Evolutionary conservation across 2,329 filamentous ascomycete genomes (phyloP).

Genomic region (Calonectria ilicicola): DNA sequence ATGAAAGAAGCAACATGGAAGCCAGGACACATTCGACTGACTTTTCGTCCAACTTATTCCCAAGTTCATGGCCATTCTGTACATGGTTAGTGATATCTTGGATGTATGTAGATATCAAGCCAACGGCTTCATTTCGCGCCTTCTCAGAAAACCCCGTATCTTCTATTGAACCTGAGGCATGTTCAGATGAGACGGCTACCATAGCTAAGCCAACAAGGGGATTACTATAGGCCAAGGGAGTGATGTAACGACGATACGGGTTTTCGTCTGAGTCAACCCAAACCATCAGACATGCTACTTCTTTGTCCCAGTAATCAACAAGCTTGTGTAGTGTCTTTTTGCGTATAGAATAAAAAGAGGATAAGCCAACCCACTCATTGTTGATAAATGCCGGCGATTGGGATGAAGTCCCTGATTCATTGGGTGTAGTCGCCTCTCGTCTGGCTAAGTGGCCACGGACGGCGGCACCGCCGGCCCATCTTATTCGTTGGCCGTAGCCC

Average conservation of each 20-base stretch:
- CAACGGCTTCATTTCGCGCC: constrained; percentile 43
- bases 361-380: constrained; percentile 29
- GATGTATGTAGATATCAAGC: constrained; percentile 38
- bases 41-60: constrained; percentile 10
- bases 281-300: constrained; percentile 46
- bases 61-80: constrained; percentile 15
- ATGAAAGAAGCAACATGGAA: constrained; percentile 44
- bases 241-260: constrained; percentile 42
- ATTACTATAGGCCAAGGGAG: constrained; percentile 40
- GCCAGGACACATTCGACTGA: constrained; percentile 43
- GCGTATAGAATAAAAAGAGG: constrained; percentile 30
- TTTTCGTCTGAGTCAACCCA: constrained; percentile 47
- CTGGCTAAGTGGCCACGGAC: constrained; percentile 35
- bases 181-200: constrained; percentile 44
- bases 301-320: constrained; percentile 45
- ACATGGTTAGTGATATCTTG: constrained; percentile 19
- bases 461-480: constrained; percentile 46
- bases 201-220: constrained; percentile 45
- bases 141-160: constrained; percentile 40
- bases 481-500: constrained; percentile 40
- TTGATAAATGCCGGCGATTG: neutral
- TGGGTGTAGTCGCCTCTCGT: constrained; percentile 19
- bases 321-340: constrained; percentile 24
- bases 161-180: constrained; percentile 38
- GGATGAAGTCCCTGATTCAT: neutral